Evolutionary conservation across 495 filamentous ascomycete genomes (phyloP).

Genomic region (Hypomontagnella monticulosa): DNA sequence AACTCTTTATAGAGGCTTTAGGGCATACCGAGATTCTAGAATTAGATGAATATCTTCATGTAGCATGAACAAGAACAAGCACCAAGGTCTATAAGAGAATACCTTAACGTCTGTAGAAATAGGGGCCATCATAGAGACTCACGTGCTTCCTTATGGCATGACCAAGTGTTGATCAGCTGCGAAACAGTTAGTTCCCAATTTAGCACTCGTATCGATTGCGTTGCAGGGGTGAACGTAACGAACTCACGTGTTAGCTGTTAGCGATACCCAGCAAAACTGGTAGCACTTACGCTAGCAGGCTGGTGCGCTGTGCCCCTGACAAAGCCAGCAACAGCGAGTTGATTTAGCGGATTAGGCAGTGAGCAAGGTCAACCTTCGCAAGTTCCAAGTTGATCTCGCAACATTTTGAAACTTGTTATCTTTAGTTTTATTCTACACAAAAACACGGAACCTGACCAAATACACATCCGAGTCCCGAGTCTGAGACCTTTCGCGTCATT

Average conservation of each 20-base stretch:
- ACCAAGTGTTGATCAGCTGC: neutral
- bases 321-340: conserved; percentile 10
- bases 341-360: conserved; percentile 22
- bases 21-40: no score
- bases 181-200: conserved; percentile 1
- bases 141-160: no score
- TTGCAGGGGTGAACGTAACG: conserved; percentile 12
- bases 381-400: conserved; percentile 15
- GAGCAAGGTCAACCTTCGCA: conserved; percentile 17
- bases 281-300: no score
- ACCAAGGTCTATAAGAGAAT: no score
- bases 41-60: no score
- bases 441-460: conserved; percentile 8
- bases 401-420: conserved; percentile 13
- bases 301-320: conserved; percentile 16
- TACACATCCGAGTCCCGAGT: conserved; percentile 1
- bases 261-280: neutral
- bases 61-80: no score
- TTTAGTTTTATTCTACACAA: conserved; percentile 2
- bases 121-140: no score
- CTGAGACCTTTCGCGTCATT: neutral
- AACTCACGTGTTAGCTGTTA: conserved; percentile 23
- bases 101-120: no score
- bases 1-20: no score
- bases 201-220: neutral